A percentile compares a stretch with the other conserved stretches of the same genome.
phyloP scores from a whole-genome alignment of 371 early-diverging fungal genomes.

The Blastocladiella emersonii region DNA sequence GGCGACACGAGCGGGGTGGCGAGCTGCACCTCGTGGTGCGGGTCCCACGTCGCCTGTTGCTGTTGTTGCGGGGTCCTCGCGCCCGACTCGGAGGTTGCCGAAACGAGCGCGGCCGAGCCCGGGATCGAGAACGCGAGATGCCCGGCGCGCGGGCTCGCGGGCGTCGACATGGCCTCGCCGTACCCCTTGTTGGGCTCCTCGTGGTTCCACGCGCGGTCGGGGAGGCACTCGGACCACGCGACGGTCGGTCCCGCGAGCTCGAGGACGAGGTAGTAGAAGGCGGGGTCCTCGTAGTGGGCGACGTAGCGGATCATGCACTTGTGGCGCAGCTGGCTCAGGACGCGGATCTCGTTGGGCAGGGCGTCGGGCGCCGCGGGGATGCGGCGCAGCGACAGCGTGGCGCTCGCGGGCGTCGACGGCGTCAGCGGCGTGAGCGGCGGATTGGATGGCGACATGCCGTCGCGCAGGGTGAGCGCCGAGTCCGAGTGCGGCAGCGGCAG shows the following conservation, averaged over 20 bases:
- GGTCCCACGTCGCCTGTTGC: too few relatives aligned
- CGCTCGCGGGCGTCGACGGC: not conserved
- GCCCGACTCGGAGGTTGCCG: too few relatives aligned
- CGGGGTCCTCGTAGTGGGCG: not conserved
- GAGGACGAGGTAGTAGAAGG: slow-evolving; percentile 1
- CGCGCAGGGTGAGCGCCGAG: not conserved
- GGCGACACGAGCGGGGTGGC: not conserved
- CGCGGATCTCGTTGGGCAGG: not conserved
- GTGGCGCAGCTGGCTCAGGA: not conserved
- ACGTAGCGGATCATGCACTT: not conserved
- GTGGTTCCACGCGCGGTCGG: not conserved
- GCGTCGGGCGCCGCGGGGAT: not conserved
- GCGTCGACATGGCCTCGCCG: too few relatives aligned
- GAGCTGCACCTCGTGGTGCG: too few relatives aligned
- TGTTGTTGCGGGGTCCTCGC: too few relatives aligned
- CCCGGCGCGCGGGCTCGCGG: too few relatives aligned
- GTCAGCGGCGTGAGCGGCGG: too few relatives aligned
- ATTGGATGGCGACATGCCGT: too few relatives aligned
- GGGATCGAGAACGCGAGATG: too few relatives aligned
- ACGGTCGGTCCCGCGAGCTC: not conserved
- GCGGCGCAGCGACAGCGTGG: not conserved
- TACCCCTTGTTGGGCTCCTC: not conserved
- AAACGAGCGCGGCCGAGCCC: too few relatives aligned
- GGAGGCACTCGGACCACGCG: not conserved
- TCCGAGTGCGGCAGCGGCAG: not conserved